A percentile compares a stretch with the other conserved stretches of the same genome.
These are phyloP conservation scores for Zygosaccharomyces kombuchaensis DNA, from an alignment of 805 yeast genomes.

Conservation along the genomic window DNA sequence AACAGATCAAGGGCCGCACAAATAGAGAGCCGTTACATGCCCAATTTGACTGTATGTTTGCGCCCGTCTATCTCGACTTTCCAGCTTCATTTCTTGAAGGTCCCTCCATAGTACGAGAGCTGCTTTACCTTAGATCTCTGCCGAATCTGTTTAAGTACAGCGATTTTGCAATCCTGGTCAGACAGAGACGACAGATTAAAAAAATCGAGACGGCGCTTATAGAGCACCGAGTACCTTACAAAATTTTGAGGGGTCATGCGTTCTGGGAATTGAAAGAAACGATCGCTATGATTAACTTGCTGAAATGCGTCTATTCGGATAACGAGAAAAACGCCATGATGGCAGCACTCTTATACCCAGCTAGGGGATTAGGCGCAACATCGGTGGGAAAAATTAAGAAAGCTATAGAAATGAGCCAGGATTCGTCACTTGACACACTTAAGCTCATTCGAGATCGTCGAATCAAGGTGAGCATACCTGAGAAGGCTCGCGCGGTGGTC, in stretches of 20 bases:
- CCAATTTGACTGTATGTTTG: constrained; percentile 40
- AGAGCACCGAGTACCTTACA: constrained; percentile 54
- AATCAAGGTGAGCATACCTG: constrained; percentile 16
- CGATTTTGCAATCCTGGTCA: constrained; percentile 70
- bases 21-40: constrained; percentile 46
- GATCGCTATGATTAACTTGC: constrained; percentile 53
- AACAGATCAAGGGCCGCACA: constrained; percentile 41
- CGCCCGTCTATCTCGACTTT: constrained; percentile 44
- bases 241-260: constrained; percentile 65
- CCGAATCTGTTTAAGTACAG: constrained; percentile 44
- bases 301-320: constrained; percentile 57
- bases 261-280: constrained; percentile 80
- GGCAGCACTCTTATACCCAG: constrained; percentile 55
- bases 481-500: constrained; percentile 22
- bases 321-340: constrained; percentile 57
- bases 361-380: constrained; percentile 63
- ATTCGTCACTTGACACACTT: constrained; percentile 17
- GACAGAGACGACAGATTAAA: constrained; percentile 60
- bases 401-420: constrained; percentile 13
- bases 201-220: constrained; percentile 61
- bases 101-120: constrained; percentile 50
- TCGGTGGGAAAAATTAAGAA: constrained; percentile 36
- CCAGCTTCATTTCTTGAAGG: constrained; percentile 52
- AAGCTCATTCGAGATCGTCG: constrained; percentile 11
- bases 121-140: constrained; percentile 43